Base-by-base conservation (phyloP, 2,329 filamentous ascomycete species). In the Microthyrium microscopicum region DNA sequence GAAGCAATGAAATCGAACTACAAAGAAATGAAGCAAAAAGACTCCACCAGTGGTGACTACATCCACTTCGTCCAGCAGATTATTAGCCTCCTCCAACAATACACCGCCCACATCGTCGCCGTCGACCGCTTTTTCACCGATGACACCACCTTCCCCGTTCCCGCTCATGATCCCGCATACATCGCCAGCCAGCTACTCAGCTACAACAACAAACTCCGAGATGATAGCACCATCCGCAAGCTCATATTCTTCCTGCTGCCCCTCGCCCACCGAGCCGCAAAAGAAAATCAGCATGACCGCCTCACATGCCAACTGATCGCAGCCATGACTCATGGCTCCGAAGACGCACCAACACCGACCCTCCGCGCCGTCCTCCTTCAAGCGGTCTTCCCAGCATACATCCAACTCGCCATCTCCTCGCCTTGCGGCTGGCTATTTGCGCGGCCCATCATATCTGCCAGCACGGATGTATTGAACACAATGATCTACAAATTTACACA, bases 61-160 rank as follows among this genome's bases (percentile, higher is more conserved):
- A 66, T 74, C 5, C 57, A 63, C 7, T 75, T 77, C 44, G 69
- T 75, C 4, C 72, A 77, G 38, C 53, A 57, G 12, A 56, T 75
- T 3, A 61, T 77, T 3, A 61, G 64, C 15, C 66, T 66, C 39
- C 49, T 76, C 29, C 71, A 76, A 43, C 68, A 77, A 42, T 64
- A 75, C 41, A 66, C 65, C 1, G 56, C 60, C 20, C 65, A 72
- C 13, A 70, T 74, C 20, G 64, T 60, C 40, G 56, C 60, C 1
- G 56, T 75, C 12, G 61, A 73, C 35, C 48, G 54, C 1, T 75
- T 73, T 54, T 75, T 74, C 48, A 71, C 64, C 2, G 64, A 74
- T 41, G 69, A 70, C 2, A 53, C 58, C 2, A 58, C 61, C 0
- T 77, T 77, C 45, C 72, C 72, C 3, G 53, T 75, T 4, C 72